These are phyloP conservation scores for Dactylorhiza incarnata DNA, from an alignment of 106 monocot species.

Conservation along the genomic window DNA sequence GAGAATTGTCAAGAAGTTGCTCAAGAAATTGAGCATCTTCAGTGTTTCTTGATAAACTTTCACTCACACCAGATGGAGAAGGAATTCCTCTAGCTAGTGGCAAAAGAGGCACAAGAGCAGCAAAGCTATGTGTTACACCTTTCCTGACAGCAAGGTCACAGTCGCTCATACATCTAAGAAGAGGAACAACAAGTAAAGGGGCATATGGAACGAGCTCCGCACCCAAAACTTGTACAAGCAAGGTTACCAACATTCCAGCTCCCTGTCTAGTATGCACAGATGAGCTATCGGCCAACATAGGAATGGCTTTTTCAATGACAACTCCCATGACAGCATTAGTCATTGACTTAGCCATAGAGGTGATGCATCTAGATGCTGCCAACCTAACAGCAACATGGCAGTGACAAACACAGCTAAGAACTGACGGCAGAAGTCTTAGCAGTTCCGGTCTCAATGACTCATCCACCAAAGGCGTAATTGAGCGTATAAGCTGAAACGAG, in stretches of 20 bases:
- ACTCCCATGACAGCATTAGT: slow-evolving; percentile 59
- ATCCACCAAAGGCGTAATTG: slow-evolving; percentile 61
- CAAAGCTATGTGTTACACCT: slow-evolving; percentile 95
- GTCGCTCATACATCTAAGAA: slow-evolving; percentile 90
- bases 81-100: slow-evolving; percentile 74
- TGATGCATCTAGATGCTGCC: slow-evolving; percentile 87
- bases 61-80: slow-evolving; percentile 54
- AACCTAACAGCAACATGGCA: slow-evolving; percentile 84
- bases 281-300: slow-evolving; percentile 63
- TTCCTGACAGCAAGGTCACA: slow-evolving; percentile 71
- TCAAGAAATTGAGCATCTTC: slow-evolving; percentile 92
- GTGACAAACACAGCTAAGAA: slow-evolving; percentile 67
- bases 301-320: slow-evolving; percentile 73
- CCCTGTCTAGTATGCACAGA: slow-evolving; percentile 85
- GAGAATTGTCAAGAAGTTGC: slow-evolving; percentile 96
- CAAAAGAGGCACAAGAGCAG: slow-evolving; percentile 85
- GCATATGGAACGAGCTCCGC: slow-evolving; percentile 83
- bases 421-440: slow-evolving; percentile 77
- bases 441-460: slow-evolving; percentile 45
- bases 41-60: slow-evolving; percentile 52
- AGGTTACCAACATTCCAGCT: slow-evolving; percentile 83
- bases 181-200: slow-evolving; percentile 90
- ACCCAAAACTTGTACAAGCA: slow-evolving; percentile 84
- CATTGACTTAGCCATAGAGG: slow-evolving; percentile 90
- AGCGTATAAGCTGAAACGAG: slow-evolving; percentile 53